Evolutionary conservation across 2,329 filamentous ascomycete species (phyloP), one percentile per base, ranked within the genome.

Genomic region (Colletotrichum cereale): DNA sequence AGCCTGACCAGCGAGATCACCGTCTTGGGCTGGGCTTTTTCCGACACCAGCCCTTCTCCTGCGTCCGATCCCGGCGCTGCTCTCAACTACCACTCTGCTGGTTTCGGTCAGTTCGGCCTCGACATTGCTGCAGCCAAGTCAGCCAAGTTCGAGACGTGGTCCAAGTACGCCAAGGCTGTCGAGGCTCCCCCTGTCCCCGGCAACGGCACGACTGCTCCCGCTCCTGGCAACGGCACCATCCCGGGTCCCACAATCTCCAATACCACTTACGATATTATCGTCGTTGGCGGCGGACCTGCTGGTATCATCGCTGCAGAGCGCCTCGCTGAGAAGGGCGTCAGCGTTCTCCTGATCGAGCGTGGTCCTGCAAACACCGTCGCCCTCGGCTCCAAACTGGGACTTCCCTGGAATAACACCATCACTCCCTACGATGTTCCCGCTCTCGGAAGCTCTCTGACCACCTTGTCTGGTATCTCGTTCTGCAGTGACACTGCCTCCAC

Each of bases 21-120:
- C 47, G 74, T 81, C 29, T 76, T 85, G 24, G 82, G 82, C n/a
- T 86, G 81, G 69, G 83, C 83, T 16, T 80, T 80, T 61, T 81
- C 82, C 6, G 76, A 75, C 10, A 76, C 75, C 10, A 77, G 79
- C 38, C 79, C 82, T 10, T 76, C 75, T 0, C 76, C 76, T 5
- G 77, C 80, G 1, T 76, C 79, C 0, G 77, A 80, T 52, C 67
- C 80, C 2, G 74, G 78, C 21, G 78, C 79, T 2, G 74, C 77
- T 21, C 75, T 86, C 36, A 79, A 76, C 16, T 83, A 83, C 72
- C 84, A 86, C 56, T 78, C 79, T 5, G 80, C 78, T 24, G 80
- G 80, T 0, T 86, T 83, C 47, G 81, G 82, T 3, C 76, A 78
- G 55, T 83, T 81, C 52, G 77, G 76, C 4, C 76, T 82, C 18